A percentile compares a stretch with the other conserved stretches of the same genome.
Evolutionary conservation across 2,329 filamentous ascomycete genomes (phyloP).

Genomic region (Fusarium pseudonygamai): DNA sequence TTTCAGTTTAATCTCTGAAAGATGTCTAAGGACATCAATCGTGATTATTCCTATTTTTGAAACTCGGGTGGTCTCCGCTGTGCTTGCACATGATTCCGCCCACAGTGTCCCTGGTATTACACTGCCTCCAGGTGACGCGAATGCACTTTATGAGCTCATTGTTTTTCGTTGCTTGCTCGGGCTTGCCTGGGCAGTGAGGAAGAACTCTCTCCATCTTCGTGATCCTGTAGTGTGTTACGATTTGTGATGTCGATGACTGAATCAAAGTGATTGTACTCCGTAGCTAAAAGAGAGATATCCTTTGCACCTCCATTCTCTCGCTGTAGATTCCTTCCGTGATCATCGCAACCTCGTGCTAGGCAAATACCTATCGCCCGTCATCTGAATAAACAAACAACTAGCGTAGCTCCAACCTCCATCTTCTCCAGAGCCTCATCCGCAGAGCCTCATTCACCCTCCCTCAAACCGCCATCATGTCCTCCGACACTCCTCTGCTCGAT

Average conservation of each 20-base stretch:
- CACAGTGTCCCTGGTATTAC: slow-evolving; percentile 55
- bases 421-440: slow-evolving; percentile 26
- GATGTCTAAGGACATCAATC: slow-evolving; percentile 75
- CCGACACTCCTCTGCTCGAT: slow-evolving; percentile 63
- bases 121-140: slow-evolving; percentile 50
- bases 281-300: too few species aligned
- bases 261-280: too few species aligned
- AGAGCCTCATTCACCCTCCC: slow-evolving; percentile 29
- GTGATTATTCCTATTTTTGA: slow-evolving; percentile 81
- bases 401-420: slow-evolving; percentile 17
- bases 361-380: slow-evolving; percentile 1
- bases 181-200: slow-evolving; percentile 53
- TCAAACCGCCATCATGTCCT: slow-evolving; percentile 43
- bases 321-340: background rate
- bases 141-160: slow-evolving; percentile 39
- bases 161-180: slow-evolving; percentile 53
- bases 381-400: background rate
- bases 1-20: slow-evolving; percentile 98
- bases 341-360: background rate
- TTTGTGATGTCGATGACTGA: fast-evolving
- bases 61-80: slow-evolving; percentile 49
- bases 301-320: too few species aligned
- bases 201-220: slow-evolving; percentile 53
- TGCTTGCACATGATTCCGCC: slow-evolving; percentile 53
- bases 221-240: fast-evolving